A percentile compares a stretch with the other conserved stretches of the same genome.
These are phyloP conservation scores for Neltuma alba DNA, from an alignment of 306 rosid species.

Conservation along the genomic window DNA sequence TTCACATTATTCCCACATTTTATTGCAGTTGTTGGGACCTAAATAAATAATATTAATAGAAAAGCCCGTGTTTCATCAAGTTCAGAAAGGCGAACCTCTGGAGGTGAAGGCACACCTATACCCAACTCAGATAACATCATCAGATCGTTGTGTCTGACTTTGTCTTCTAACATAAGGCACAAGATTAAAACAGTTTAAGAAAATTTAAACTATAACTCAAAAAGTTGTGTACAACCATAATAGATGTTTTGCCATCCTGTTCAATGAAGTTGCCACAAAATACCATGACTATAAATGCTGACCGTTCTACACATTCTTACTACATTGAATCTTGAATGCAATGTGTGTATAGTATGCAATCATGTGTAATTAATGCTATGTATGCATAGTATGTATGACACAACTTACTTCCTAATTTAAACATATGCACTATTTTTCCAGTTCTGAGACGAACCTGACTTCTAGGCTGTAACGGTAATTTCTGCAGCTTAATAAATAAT, in stretches of 20 bases:
- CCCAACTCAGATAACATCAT: not conserved
- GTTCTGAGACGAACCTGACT: constrained; percentile 2
- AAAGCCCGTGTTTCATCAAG: no score
- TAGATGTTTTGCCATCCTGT: not conserved
- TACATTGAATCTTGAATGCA: not conserved
- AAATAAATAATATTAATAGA: not conserved
- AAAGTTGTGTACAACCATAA: not conserved
- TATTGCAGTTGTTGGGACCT: not conserved
- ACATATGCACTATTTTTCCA: not conserved
- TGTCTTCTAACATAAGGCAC: not conserved
- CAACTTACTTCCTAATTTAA: not conserved
- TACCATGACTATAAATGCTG: not conserved
- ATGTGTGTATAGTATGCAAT: not conserved
- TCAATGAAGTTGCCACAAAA: not conserved
- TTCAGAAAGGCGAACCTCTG: not conserved
- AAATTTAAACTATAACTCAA: not conserved
- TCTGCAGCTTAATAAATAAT: not conserved
- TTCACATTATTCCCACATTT: not conserved
- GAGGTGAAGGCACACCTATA: not conserved
- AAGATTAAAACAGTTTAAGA: not conserved
- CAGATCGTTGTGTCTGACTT: not conserved
- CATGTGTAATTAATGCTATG: not conserved
- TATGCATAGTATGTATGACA: not conserved
- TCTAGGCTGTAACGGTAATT: not conserved
- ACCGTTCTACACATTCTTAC: not conserved